Evolutionary conservation across 768 basidiomycete species (phyloP).

Genomic region (Boletus pseudo-olivaceus): DNA sequence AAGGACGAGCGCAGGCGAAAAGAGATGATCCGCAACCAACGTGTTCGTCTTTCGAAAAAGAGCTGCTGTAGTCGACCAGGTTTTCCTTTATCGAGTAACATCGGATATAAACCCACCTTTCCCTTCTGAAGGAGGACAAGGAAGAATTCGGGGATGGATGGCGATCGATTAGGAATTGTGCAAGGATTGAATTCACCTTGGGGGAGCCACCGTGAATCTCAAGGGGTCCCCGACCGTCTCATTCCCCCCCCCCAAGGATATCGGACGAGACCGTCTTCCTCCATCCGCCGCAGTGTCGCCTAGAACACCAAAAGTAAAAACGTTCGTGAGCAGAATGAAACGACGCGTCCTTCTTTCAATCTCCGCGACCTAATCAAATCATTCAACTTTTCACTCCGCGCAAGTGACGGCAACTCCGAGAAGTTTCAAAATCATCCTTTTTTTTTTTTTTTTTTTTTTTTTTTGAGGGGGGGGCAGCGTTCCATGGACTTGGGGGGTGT

Average conservation of each 20-base stretch:
- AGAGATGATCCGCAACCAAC: conserved; percentile 68
- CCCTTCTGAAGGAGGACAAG: conserved; percentile 42
- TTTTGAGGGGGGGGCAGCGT: too few relatives aligned
- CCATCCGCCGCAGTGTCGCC: conserved; percentile 1
- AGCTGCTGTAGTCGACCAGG: neutral
- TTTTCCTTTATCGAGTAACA: conserved; percentile 4
- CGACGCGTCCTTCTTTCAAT: conserved; percentile 8
- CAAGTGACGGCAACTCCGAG: conserved; percentile 1
- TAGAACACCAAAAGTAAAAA: neutral
- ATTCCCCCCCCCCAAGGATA: conserved; percentile 28
- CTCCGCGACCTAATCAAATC: conserved; percentile 19
- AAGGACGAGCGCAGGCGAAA: conserved; percentile 64
- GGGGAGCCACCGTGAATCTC: conserved; percentile 48
- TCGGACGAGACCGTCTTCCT: conserved; percentile 42
- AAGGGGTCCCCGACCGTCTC: conserved; percentile 47
- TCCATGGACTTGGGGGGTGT: too few relatives aligned
- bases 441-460: too few relatives aligned
- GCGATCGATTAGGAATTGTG: neutral
- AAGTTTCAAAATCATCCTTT: neutral
- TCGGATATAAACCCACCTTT: conserved; percentile 41
- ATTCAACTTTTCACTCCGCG: conserved; percentile 9
- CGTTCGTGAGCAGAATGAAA: neutral
- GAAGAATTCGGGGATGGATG: neutral
- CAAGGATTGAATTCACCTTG: conserved; percentile 40
- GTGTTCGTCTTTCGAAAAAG: conserved; percentile 54